Conservation (phyloP, 441 rosid species). For the Hypseocharis bilobata region DNA sequence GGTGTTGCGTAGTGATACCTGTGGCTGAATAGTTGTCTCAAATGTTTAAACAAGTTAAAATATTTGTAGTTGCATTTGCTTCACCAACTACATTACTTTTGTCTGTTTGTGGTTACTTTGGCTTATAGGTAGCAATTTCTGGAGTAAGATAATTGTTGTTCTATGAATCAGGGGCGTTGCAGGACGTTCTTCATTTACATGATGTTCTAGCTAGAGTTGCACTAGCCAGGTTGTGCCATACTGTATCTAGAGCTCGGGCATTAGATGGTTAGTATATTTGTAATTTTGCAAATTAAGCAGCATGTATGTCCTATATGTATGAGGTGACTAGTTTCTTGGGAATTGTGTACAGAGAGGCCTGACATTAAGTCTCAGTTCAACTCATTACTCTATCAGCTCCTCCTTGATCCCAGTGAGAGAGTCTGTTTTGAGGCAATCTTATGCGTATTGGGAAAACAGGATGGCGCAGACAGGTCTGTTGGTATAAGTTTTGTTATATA, state of each 20-base stretch:
- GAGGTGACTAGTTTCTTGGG: constrained; percentile 21
- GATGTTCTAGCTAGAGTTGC: constrained; percentile 98
- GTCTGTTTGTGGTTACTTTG: neutral
- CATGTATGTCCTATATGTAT: constrained; percentile 17
- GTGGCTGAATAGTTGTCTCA: neutral
- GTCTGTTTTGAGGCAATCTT: constrained; percentile 95
- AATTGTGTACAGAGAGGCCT: constrained; percentile 60
- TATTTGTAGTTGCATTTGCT: neutral
- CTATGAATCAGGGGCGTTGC: constrained; percentile 77
- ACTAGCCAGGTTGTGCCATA: constrained; percentile 84
- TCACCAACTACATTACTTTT: neutral
- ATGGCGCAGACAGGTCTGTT: constrained; percentile 61
- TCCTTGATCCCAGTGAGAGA: constrained; percentile 96
- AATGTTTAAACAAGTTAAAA: neutral
- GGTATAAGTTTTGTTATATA: constrained; percentile 13
- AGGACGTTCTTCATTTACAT: constrained; percentile 96
- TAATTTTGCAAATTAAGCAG: constrained; percentile 9
- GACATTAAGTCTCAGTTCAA: constrained; percentile 89
- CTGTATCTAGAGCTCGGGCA: constrained; percentile 80
- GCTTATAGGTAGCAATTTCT: neutral
- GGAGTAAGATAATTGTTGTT: constrained; percentile 22
- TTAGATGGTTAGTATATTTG: constrained; percentile 62
- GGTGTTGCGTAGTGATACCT: neutral
- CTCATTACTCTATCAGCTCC: constrained; percentile 85
- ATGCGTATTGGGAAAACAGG: constrained; percentile 80